A percentile compares a stretch with the other conserved stretches of the same genome.
phyloP scores from a whole-genome alignment of 176 grass and related monocot species.

The Bromus sterilis region DNA sequence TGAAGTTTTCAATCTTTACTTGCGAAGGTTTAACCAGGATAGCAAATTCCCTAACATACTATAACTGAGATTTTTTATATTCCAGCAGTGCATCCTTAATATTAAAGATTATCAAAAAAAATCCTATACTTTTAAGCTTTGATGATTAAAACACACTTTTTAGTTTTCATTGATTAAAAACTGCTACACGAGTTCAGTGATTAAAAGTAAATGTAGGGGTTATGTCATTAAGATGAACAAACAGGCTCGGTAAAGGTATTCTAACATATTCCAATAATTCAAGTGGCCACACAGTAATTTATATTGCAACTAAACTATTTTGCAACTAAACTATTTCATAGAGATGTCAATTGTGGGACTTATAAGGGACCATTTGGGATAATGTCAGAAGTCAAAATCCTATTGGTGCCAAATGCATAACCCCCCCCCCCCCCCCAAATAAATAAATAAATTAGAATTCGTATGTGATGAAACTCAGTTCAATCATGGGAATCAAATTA shows the following conservation, averaged over 20 bases:
- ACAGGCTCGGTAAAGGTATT: background rate
- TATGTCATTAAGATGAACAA: background rate
- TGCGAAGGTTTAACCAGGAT: background rate
- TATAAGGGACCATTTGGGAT: background rate
- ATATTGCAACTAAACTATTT: background rate
- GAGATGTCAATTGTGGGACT: background rate
- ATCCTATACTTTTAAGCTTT: background rate
- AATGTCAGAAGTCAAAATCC: background rate
- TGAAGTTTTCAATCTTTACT: background rate
- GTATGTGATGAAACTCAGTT: background rate
- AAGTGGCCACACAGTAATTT: background rate
- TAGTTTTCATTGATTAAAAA: background rate
- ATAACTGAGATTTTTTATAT: background rate
- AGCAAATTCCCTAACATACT: background rate
- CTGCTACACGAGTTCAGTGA: background rate
- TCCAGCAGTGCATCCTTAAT: background rate
- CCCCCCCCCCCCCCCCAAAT: too few relatives aligned
- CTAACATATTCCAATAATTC: background rate
- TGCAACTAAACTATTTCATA: background rate
- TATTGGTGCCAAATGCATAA: background rate
- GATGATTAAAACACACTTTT: background rate
- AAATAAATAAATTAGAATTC: too few relatives aligned
- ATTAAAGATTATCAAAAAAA: too few relatives aligned
- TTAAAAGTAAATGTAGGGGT: background rate
- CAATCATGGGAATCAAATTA: background rate